These are phyloP conservation scores for Evernia prunastri DNA, from an alignment of 495 filamentous ascomycete species.

Conservation along the genomic window DNA sequence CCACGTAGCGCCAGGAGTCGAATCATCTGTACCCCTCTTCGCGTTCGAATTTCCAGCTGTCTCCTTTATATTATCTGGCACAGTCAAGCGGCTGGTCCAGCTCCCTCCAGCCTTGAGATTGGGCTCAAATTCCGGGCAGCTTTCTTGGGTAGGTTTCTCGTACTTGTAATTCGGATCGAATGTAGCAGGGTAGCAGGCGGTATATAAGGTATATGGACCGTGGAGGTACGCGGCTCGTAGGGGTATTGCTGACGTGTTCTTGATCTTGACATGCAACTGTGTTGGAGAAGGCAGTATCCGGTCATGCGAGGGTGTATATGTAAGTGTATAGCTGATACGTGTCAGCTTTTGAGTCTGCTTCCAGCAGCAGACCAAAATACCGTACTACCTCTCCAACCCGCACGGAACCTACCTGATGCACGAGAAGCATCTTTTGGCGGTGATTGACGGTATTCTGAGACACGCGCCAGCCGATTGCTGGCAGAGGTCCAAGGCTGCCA, in stretches of 20 bases:
- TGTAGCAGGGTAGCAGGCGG: conserved; percentile 70
- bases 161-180: conserved; percentile 75
- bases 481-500: conserved; percentile 26
- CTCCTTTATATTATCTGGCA: conserved; percentile 64
- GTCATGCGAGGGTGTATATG: conserved; percentile 83
- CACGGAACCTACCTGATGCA: conserved; percentile 81
- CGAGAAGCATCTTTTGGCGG: conserved; percentile 65
- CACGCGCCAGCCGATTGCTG: conserved; percentile 40
- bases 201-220: conserved; percentile 85
- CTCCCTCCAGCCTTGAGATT: conserved; percentile 88
- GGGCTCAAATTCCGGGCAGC: conserved; percentile 83
- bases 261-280: conserved; percentile 73
- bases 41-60: conserved; percentile 36
- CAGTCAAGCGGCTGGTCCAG: conserved; percentile 69
- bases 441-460: conserved; percentile 22
- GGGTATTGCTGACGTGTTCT: conserved; percentile 84
- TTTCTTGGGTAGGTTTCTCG: conserved; percentile 52
- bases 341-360: background rate
- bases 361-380: conserved; percentile 30
- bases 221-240: conserved; percentile 92
- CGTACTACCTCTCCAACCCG: conserved; percentile 88
- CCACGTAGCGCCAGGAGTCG: conserved; percentile 60
- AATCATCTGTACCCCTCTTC: conserved; percentile 22
- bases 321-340: conserved; percentile 72
- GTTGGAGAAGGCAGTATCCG: conserved; percentile 77